Percentiles rank a stretch among this genome's conserved stretches.
Conservation (phyloP, 225 moss, liverwort and hornwort genomes). For the Bryoerythrophyllum caledonicum region DNA sequence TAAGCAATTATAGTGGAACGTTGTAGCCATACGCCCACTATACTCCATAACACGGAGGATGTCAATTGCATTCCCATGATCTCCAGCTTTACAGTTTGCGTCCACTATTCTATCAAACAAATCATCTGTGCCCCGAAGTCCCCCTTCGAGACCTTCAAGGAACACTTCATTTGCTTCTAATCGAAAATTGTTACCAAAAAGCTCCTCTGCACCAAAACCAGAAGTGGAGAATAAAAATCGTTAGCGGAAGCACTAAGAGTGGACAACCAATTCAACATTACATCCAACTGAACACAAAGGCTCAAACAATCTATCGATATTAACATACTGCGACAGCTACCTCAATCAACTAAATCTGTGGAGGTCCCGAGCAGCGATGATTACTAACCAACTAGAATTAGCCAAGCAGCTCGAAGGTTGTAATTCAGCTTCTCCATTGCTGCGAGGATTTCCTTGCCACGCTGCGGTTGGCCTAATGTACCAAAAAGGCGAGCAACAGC, state of each 20-base stretch:
- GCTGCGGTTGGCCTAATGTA: conserved; percentile 54
- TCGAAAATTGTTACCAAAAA: conserved; percentile 61
- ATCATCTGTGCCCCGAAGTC: conserved; percentile 62
- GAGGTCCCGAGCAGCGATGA: conserved; percentile 1
- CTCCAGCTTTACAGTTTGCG: conserved; percentile 72
- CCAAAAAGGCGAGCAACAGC: conserved; percentile 84
- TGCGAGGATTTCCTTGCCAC: conserved; percentile 88
- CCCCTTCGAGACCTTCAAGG: conserved; percentile 86
- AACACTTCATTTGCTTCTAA: conserved; percentile 69
- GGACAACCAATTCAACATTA: not conserved
- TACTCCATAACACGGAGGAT: conserved; percentile 86
- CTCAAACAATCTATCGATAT: not conserved
- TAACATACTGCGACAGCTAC: conserved; percentile 8
- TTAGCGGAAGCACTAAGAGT: no score
- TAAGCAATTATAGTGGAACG: conserved; percentile 88
- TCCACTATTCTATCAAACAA: conserved; percentile 73
- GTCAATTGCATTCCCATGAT: conserved; percentile 79
- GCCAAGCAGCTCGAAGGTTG: conserved; percentile 77
- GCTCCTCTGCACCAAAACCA: conserved; percentile 67
- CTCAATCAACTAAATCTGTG: not conserved
- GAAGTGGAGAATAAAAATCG: conserved; percentile 8
- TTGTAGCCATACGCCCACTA: conserved; percentile 78
- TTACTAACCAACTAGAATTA: conserved; percentile 74
- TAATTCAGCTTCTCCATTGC: conserved; percentile 87
- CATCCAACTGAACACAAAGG: no score